Base-by-base conservation (phyloP, 2,329 filamentous ascomycete genomes). In the Penicillium sp. region DNA sequence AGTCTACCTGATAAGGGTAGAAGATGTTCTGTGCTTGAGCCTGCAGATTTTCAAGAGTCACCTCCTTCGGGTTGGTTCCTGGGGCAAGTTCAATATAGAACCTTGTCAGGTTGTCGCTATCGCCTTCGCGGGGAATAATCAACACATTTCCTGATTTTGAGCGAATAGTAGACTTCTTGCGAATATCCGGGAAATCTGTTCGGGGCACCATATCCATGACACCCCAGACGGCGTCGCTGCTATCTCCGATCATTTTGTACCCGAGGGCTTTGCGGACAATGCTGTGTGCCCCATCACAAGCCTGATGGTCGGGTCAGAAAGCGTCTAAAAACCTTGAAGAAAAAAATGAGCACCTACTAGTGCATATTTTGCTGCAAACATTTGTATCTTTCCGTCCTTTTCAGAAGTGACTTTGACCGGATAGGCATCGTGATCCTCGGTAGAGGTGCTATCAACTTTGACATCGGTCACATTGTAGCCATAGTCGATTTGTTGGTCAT, bases 41-140 rank as follows among this genome's bases (percentile, higher is more conserved):
- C 55, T 87, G 84, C 1, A 88, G 72, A 41, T 83, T 77, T 25
- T 78, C 77, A 0, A 86, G 72, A 2, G 72, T 82, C 36, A 88
- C 81, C 21, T 79, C 75, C 57, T 78, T 81, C 1, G 81, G 77
- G 2, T 78, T 78, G 0, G 79, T 82, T 6, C 79, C 78, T 0
- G 67, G 66, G 0, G 81, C 79, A 1, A 88, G 69, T 67, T 88
- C 81, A 55, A 87, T 85, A 69, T 87, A 88, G 68, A 87, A 84
- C 15, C 86, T 81, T 1, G 82, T 82, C 61, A 88, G 72, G 49
- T 81, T 81, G 1, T 80, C 78, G 13, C 78, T 79, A 1, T 81
- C 80, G 3, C 81, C 81, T 68, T 83, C 81, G n/a, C 81, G 77
- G 0, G 81, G 81, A 39, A 83, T 83, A 54, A 82, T 79, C 64